These are phyloP conservation scores for Mycena haematopus DNA, from an alignment of 768 basidiomycete species.

Conservation along the genomic window DNA sequence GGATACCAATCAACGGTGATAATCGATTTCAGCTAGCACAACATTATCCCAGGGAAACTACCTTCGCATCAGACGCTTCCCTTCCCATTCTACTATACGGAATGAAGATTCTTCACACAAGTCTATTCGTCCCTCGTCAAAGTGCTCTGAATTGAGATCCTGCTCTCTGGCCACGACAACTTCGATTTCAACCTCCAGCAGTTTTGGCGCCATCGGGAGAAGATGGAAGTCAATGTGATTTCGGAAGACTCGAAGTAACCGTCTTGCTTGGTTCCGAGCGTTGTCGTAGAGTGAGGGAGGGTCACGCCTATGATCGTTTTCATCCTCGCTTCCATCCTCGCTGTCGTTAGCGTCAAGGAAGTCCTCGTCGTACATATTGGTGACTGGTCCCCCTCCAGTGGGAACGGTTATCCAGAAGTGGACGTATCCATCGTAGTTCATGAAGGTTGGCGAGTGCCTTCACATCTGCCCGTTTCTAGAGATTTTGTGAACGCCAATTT, in stretches of 20 bases:
- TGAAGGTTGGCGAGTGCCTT: slow-evolving; percentile 15
- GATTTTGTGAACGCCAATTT: slow-evolving; percentile 12
- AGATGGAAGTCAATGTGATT: slow-evolving; percentile 11
- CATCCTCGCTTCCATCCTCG: slow-evolving; percentile 9
- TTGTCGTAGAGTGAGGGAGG: neutral
- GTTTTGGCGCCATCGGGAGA: slow-evolving; percentile 14
- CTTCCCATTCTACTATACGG: no score
- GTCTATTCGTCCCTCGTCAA: slow-evolving; percentile 2
- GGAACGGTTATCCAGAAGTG: slow-evolving; percentile 18
- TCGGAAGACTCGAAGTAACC: slow-evolving; percentile 15
- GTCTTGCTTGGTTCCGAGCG: slow-evolving; percentile 7
- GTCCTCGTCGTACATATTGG: slow-evolving; percentile 10
- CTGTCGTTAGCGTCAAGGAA: slow-evolving; percentile 13
- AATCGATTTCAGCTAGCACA: neutral
- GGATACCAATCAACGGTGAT: no score
- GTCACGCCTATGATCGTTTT: slow-evolving; percentile 12
- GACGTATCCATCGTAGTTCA: slow-evolving; percentile 6
- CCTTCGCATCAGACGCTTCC: no score
- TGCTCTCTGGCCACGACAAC: slow-evolving; percentile 15
- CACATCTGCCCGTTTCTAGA: slow-evolving; percentile 11
- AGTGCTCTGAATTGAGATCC: slow-evolving; percentile 10
- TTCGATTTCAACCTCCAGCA: slow-evolving; percentile 11
- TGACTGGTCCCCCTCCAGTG: slow-evolving; percentile 2
- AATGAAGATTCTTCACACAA: neutral
- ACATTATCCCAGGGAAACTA: no score